Percentiles rank a stretch among this genome's conserved stretches.
phyloP scores from a whole-genome alignment of 768 basidiomycete genomes.

The Suillus bovinus region DNA sequence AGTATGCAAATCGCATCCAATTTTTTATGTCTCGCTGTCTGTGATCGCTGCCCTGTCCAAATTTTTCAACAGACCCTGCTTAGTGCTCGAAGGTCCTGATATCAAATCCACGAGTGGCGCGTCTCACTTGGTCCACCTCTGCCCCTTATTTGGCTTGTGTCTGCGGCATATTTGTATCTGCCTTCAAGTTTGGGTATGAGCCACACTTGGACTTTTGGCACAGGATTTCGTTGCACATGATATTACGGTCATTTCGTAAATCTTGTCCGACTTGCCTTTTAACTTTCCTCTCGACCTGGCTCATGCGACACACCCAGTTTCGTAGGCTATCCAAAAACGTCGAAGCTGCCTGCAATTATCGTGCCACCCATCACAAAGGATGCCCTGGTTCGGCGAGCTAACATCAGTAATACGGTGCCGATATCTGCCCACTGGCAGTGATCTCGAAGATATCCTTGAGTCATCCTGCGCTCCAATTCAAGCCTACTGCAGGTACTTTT shows the following conservation, averaged over 20 bases:
- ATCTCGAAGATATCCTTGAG: background rate
- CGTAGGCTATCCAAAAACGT: background rate
- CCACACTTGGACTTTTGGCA: background rate
- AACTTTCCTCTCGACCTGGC: background rate
- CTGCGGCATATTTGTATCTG: background rate
- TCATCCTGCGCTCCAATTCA: background rate
- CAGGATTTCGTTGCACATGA: background rate
- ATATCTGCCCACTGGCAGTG: background rate
- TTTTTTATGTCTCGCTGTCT: too few species aligned
- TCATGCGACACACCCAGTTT: background rate
- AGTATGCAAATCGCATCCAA: too few species aligned
- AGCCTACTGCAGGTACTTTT: background rate
- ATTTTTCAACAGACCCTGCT: background rate
- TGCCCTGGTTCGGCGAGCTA: too few species aligned
- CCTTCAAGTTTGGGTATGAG: too few species aligned
- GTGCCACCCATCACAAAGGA: background rate
- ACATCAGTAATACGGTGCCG: too few species aligned
- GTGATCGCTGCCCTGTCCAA: background rate
- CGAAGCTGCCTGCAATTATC: background rate
- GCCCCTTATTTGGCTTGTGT: background rate
- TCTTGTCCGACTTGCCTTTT: background rate
- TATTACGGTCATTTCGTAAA: background rate
- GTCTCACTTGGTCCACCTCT: background rate
- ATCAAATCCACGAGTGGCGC: background rate
- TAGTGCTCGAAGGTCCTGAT: background rate